A percentile compares a stretch with the other conserved stretches of the same genome.
Conservation (phyloP, 2,329 filamentous ascomycete genomes). For the Plenodomus biglobosus region DNA sequence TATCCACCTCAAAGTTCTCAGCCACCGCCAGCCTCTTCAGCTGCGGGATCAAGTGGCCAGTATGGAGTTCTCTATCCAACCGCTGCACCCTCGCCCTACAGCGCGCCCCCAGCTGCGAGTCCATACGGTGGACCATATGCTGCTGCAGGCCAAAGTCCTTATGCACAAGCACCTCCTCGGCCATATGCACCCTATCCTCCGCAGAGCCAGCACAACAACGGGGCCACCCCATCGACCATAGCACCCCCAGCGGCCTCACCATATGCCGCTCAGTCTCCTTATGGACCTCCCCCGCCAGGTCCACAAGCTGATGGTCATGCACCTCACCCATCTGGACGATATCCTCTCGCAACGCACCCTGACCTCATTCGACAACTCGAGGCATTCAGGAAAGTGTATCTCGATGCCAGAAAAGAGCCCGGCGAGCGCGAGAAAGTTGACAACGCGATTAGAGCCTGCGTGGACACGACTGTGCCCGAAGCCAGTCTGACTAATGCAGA, state of each 20-base stretch:
- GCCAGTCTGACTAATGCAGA: conserved; percentile 30
- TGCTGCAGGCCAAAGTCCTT: conserved; percentile 32
- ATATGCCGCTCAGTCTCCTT: conserved; percentile 9
- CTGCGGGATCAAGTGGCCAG: conserved; percentile 29
- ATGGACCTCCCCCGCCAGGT: conserved; percentile 13
- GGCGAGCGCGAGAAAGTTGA: conserved; percentile 35
- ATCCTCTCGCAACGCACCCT: conserved; percentile 30
- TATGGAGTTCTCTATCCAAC: conserved; percentile 42
- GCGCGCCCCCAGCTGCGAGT: conserved; percentile 20
- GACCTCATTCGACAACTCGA: conserved; percentile 38
- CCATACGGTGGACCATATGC: conserved; percentile 36
- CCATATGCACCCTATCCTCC: conserved; percentile 35
- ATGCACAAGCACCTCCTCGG: conserved; percentile 24
- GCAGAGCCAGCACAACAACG: conserved; percentile 21
- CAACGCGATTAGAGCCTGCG: conserved; percentile 37
- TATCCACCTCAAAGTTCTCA: conserved; percentile 34
- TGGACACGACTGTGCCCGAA: conserved; percentile 28
- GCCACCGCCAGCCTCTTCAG: conserved; percentile 20
- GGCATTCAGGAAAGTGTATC: conserved; percentile 37
- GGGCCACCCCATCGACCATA: conserved; percentile 13
- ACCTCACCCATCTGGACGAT: conserved; percentile 33
- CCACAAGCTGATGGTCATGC: conserved; percentile 7
- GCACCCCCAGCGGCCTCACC: conserved; percentile 11
- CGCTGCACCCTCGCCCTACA: conserved; percentile 30
- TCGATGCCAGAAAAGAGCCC: conserved; percentile 24